Conservation (phyloP, 345 rosid genomes). For the Eucalyptus tenuipes region DNA sequence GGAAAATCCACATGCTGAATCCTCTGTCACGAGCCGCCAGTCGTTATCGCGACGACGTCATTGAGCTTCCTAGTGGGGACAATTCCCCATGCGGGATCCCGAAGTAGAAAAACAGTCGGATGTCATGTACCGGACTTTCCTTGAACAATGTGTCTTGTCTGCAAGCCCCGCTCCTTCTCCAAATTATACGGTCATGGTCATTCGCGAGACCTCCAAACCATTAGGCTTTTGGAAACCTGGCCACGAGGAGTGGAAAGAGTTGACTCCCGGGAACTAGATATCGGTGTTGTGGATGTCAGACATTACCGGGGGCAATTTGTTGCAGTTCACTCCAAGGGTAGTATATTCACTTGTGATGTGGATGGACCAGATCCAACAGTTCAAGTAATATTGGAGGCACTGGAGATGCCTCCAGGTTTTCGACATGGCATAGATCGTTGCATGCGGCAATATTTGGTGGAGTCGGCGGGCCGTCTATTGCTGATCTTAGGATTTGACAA, state of each 20-base stretch:
- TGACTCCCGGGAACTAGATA: not conserved
- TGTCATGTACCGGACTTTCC: fast-evolving
- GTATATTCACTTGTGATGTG: not conserved
- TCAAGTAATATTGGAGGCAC: not conserved
- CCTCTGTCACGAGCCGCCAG: not conserved
- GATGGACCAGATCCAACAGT: not conserved
- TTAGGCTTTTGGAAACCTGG: not conserved
- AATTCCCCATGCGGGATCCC: not conserved
- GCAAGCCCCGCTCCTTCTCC: not conserved
- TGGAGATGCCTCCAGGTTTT: not conserved
- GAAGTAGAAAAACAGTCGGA: fast-evolving
- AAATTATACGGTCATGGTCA: not conserved
- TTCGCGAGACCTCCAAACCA: not conserved
- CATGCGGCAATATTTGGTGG: not conserved
- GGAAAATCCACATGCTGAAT: not conserved
- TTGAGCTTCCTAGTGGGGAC: not conserved
- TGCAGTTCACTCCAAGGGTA: not conserved
- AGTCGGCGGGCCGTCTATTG: not conserved
- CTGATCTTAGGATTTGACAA: not conserved
- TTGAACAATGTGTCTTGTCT: not conserved
- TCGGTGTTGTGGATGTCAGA: not conserved
- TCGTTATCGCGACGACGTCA: not conserved
- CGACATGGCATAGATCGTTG: not conserved
- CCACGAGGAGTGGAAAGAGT: not conserved
- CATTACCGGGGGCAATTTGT: not conserved